Conservation (phyloP, 768 basidiomycete genomes). For the Nidularia sp. region DNA sequence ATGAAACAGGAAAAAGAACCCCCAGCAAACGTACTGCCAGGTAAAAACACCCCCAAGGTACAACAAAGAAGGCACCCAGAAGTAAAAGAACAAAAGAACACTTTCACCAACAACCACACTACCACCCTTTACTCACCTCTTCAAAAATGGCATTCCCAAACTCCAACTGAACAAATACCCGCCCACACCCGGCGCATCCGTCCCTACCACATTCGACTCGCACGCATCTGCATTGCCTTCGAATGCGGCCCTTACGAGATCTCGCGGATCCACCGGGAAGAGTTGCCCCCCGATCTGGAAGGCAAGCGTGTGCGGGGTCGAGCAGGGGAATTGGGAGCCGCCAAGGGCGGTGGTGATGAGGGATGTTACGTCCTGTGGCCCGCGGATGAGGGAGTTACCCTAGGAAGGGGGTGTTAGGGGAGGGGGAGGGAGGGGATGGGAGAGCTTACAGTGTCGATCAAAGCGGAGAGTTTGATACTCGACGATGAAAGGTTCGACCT, state of each 20-base stretch:
- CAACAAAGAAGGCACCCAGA: neutral
- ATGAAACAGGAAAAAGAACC: no score
- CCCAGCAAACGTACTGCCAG: no score
- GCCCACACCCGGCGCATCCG: conserved; percentile 50
- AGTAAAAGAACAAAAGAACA: neutral
- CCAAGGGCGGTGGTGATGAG: conserved; percentile 41
- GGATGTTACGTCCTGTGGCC: conserved; percentile 60
- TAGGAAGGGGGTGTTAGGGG: conserved; percentile 14
- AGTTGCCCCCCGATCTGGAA: conserved; percentile 67
- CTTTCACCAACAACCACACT: no score
- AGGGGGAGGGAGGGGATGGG: neutral
- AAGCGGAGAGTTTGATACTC: conserved; percentile 52
- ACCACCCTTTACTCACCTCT: conserved; percentile 43
- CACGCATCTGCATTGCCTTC: conserved; percentile 38
- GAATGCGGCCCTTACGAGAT: conserved; percentile 49
- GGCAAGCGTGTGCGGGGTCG: conserved; percentile 54
- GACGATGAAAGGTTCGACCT: conserved; percentile 46
- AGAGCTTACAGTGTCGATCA: conserved; percentile 66
- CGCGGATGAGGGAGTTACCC: conserved; percentile 78
- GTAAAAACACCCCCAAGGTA: neutral
- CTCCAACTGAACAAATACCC: conserved; percentile 76
- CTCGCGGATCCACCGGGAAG: conserved; percentile 75
- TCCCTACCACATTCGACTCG: conserved; percentile 49
- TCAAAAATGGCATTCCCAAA: conserved; percentile 72
- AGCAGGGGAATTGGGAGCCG: conserved; percentile 43